These are phyloP conservation scores for Pterocarpus macrocarpus DNA, from an alignment of 306 rosid species.

Conservation along the genomic window DNA sequence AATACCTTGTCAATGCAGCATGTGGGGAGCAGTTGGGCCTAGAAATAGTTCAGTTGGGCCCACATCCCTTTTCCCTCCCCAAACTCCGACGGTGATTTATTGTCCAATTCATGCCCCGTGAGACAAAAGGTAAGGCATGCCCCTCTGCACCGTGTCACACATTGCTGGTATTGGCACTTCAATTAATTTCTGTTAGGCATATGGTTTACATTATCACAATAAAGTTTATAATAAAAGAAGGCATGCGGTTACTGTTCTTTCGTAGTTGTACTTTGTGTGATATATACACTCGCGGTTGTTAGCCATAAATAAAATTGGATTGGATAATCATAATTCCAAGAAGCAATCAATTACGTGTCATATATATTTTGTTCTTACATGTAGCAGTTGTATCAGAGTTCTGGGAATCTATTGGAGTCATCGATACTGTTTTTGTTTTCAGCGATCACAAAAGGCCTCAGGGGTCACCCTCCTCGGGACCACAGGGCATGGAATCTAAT, in stretches of 20 bases:
- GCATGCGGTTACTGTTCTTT: too few relatives aligned
- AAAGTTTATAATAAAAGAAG: too few relatives aligned
- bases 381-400: slow-evolving; percentile 34
- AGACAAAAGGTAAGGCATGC: not conserved
- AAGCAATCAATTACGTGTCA: slow-evolving; percentile 29
- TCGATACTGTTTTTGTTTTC: slow-evolving; percentile 46
- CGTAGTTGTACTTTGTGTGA: slow-evolving; percentile 31
- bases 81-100: slow-evolving; percentile 45
- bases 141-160: slow-evolving; percentile 3
- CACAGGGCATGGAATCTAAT: slow-evolving; percentile 45
- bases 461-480: slow-evolving; percentile 39
- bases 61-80: slow-evolving; percentile 37
- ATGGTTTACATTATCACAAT: not conserved
- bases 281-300: slow-evolving; percentile 28
- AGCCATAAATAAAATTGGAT: slow-evolving; percentile 14
- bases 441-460: slow-evolving; percentile 33
- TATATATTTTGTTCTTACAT: slow-evolving; percentile 46
- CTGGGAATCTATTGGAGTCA: slow-evolving; percentile 46
- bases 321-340: slow-evolving; percentile 5
- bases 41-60: slow-evolving; percentile 44
- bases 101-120: not conserved
- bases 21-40: slow-evolving; percentile 51
- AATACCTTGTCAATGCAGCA: slow-evolving; percentile 23
- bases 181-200: not conserved
- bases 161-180: slow-evolving; percentile 1